Base-by-base conservation (phyloP, 2,329 filamentous ascomycete genomes). In the Colletotrichum liriopes region DNA sequence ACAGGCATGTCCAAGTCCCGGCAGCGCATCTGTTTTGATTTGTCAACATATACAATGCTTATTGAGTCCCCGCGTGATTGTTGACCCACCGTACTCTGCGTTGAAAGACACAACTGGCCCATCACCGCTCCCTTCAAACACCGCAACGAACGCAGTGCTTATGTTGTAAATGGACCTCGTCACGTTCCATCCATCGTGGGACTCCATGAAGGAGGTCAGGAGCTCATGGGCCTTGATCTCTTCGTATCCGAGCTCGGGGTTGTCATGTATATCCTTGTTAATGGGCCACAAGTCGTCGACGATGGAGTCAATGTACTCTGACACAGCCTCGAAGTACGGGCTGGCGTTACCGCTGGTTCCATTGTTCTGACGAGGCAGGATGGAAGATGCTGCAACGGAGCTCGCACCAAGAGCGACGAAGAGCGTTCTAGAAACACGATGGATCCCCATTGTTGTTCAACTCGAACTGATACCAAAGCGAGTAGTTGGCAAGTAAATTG, bases 61-160 rank as follows among this genome's bases (percentile, higher is more conserved):
- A 6, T 32, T 23, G n/a, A 64, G 3, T 2, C 29, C 2, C 32
- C 16, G 23, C 29, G n/a, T 9, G 23, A 2, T 12, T 6, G 4
- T 3, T 12, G 9, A 65, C 76, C 62, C 65, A 78, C 77, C 79
- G 14, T 81, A 81, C 52, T 85, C 83, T 0, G 80, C 82, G 67
- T 85, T 84, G 69, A 86, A 86, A 18, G 81, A 83, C 12, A 86
- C 82, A 0, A 81, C 79, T 29, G 82, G 82, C 0, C 83, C 83
- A 14, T 77, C 73, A 0, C 76, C 79, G 3, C 79, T 80, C 39
- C 80, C 83, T 29, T 83, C 79, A 65, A 80, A 85, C 0, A 82
- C 79, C 1, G 84, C 84, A 49, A 82, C 79, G 69, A 85, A 86
- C 7, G 84, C 84, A 3, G 85, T 86, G 5, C 80, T 79, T 56